Conservation (phyloP, 169 alveolate genomes). For the Plasmodium chabaudi region DNA sequence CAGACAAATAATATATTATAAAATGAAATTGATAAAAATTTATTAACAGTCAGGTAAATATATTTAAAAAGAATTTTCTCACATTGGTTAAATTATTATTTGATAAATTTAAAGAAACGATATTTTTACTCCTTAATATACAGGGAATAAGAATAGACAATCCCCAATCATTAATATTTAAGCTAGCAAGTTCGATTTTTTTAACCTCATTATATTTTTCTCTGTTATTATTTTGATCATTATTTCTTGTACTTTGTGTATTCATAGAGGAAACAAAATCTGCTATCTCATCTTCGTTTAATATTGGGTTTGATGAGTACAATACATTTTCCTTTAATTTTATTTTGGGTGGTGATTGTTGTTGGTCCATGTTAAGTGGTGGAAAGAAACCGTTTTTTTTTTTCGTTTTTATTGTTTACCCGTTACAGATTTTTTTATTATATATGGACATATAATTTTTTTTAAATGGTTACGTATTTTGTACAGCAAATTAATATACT, state of each 20-base stretch:
- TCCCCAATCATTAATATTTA: constrained; percentile 52
- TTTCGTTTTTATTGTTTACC: not conserved
- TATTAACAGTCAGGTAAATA: not conserved
- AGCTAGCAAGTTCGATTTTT: constrained; percentile 39
- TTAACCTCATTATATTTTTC: constrained; percentile 4
- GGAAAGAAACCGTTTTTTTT: not conserved
- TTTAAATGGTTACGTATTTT: no score
- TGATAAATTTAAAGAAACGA: constrained; percentile 30
- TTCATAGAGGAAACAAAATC: constrained; percentile 58
- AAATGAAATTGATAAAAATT: not conserved
- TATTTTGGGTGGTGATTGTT: constrained; percentile 10
- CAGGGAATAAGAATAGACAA: constrained; percentile 64
- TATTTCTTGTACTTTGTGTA: not conserved
- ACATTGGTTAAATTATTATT: constrained; percentile 50
- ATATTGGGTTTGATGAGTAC: constrained; percentile 26
- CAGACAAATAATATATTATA: not conserved
- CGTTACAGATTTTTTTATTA: no score
- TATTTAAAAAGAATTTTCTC: constrained; percentile 5
- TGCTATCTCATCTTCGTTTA: constrained; percentile 61
- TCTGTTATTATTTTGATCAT: not conserved
- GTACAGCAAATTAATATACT: no score
- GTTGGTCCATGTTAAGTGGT: not conserved
- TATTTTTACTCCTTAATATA: constrained; percentile 30
- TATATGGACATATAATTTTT: no score
- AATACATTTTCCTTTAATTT: constrained; percentile 12